A percentile compares a stretch with the other conserved stretches of the same genome.
These are phyloP conservation scores for Solanum hybrid DNA, from an alignment of 305 asterid species.

Conservation along the genomic window DNA sequence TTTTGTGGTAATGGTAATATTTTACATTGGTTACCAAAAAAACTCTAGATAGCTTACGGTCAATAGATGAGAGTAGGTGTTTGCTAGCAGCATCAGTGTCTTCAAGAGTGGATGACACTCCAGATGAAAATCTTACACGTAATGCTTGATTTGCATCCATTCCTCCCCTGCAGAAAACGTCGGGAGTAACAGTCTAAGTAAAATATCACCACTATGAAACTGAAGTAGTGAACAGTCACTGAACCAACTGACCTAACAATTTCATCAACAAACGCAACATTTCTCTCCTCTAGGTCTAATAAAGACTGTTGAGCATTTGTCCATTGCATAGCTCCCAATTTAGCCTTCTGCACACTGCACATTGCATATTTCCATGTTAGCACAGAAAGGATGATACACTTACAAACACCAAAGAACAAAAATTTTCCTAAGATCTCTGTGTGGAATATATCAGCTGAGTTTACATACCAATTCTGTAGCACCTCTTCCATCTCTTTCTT, in stretches of 20 bases:
- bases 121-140: conserved; percentile 61
- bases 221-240: not conserved
- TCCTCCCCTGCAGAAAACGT: conserved; percentile 49
- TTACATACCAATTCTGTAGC: conserved; percentile 67
- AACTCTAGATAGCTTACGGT: conserved; percentile 46
- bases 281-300: conserved; percentile 62
- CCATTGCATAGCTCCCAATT: conserved; percentile 84
- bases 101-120: conserved; percentile 63
- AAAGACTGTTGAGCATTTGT: conserved; percentile 69
- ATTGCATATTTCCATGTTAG: not conserved
- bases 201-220: not conserved
- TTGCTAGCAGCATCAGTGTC: conserved; percentile 80
- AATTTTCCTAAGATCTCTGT: not conserved
- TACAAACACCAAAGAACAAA: not conserved
- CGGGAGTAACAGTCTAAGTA: not conserved
- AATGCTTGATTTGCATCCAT: conserved; percentile 63
- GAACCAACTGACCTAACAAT: conserved; percentile 51
- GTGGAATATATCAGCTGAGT: not conserved
- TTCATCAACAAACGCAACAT: conserved; percentile 60
- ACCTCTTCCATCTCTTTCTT: conserved; percentile 58
- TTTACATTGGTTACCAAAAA: no score
- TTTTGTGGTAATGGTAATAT: no score
- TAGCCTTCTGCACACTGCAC: conserved; percentile 76
- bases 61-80: conserved; percentile 73
- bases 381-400: not conserved